phyloP scores from a whole-genome alignment of 2,329 filamentous ascomycete genomes.

The Venturia nashicola region DNA sequence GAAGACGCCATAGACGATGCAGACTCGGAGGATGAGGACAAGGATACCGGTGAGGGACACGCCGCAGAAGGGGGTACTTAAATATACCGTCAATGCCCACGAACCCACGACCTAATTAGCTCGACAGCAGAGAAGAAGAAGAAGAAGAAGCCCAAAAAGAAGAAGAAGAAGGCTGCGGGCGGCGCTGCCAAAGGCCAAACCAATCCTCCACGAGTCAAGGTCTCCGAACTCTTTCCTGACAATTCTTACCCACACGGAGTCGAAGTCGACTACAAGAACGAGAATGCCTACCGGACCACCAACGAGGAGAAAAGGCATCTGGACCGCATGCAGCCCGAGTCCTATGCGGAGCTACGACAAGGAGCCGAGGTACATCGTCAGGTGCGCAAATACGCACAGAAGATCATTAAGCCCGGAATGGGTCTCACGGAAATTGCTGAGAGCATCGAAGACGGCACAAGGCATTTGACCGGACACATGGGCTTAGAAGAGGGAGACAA shows the following conservation, averaged over 20 bases:
- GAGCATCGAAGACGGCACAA: slow-evolving; percentile 74
- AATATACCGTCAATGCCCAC: slow-evolving; percentile 11
- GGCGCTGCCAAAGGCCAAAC: slow-evolving; percentile 54
- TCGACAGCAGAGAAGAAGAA: slow-evolving; percentile 53
- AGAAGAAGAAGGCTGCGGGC: slow-evolving; percentile 45
- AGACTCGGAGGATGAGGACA: slow-evolving; percentile 43
- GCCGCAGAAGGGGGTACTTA: slow-evolving; percentile 19
- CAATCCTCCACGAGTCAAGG: slow-evolving; percentile 60
- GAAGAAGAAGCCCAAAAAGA: slow-evolving; percentile 67
- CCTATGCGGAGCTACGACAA: slow-evolving; percentile 68
- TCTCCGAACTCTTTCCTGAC: slow-evolving; percentile 63
- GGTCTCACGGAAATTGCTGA: slow-evolving; percentile 71
- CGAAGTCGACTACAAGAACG: slow-evolving; percentile 64
- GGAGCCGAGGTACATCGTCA: slow-evolving; percentile 84
- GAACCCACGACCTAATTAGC: neutral
- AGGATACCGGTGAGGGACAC: slow-evolving; percentile 38
- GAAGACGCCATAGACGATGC: slow-evolving; percentile 37
- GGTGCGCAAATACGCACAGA: slow-evolving; percentile 72
- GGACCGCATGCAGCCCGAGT: slow-evolving; percentile 68
- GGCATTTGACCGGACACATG: slow-evolving; percentile 62
- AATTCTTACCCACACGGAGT: slow-evolving; percentile 65
- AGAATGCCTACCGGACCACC: slow-evolving; percentile 69
- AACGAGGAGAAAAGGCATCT: slow-evolving; percentile 75
- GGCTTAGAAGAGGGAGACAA: slow-evolving; percentile 70
- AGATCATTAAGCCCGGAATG: slow-evolving; percentile 70